phyloP scores from a whole-genome alignment of 2,329 filamentous ascomycete genomes.

The Phoma sp. region DNA sequence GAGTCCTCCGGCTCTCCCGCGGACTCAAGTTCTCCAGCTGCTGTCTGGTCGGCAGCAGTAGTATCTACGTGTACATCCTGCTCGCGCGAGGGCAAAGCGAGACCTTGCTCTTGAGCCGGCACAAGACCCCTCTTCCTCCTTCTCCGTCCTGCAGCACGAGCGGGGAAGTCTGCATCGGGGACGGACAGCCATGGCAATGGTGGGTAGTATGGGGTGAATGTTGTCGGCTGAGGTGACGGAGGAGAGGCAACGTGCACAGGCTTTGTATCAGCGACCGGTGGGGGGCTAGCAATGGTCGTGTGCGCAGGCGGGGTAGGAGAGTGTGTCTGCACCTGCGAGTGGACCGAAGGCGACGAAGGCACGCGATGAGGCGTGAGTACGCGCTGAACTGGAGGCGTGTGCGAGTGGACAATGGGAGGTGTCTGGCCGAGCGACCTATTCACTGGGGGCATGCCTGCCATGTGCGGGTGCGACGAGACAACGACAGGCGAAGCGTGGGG shows the following conservation, averaged over 20 bases:
- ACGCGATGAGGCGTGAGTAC: conserved; percentile 38
- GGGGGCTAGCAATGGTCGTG: conserved; percentile 18
- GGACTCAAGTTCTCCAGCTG: conserved; percentile 47
- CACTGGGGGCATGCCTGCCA: conserved; percentile 55
- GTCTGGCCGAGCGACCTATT: conserved; percentile 47
- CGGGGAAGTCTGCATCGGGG: conserved; percentile 60
- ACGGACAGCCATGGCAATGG: conserved; percentile 66
- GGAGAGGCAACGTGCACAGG: conserved; percentile 20
- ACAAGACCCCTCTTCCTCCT: conserved; percentile 52
- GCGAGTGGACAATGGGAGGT: conserved; percentile 46
- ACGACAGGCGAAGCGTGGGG: conserved; percentile 53
- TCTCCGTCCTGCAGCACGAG: conserved; percentile 53
- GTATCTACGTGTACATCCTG: conserved; percentile 28
- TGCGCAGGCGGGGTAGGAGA: conserved; percentile 41
- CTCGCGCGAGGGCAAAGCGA: conserved; percentile 61
- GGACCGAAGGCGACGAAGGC: conserved; percentile 45
- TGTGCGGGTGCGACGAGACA: conserved; percentile 53
- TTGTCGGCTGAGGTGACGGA: conserved; percentile 30
- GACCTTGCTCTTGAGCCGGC: conserved; percentile 44
- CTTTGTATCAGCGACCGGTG: conserved; percentile 22
- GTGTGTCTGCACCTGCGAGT: conserved; percentile 42
- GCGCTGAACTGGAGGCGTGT: conserved; percentile 42
- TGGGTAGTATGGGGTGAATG: conserved; percentile 56
- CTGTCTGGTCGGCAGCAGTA: conserved; percentile 19
- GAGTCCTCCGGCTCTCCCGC: conserved; percentile 48